Evolutionary conservation across 345 rosid species (phyloP), one percentile per base, ranked within the genome.

Genomic region (Eucalyptus sp.): DNA sequence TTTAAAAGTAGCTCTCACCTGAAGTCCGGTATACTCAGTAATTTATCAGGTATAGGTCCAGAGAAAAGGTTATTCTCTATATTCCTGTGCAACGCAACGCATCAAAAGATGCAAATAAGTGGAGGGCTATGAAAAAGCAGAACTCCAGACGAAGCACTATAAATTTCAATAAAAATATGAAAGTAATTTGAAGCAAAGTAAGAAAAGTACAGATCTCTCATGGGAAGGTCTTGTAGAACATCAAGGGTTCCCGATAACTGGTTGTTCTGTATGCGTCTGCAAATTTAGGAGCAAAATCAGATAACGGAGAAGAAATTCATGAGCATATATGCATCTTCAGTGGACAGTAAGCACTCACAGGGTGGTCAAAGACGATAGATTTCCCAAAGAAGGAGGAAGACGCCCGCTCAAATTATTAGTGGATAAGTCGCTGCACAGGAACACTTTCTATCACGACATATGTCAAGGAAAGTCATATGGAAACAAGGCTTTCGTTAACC

Each of bases 191-290:
- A 87, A 87, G 49, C 49, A 89, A 44, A 89, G 90, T 90, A 89
- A 92, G 92, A 91, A 91, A 86, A 79, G 86, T 96, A 98, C 99
- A 98, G 89, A 93, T 98, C 96, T 92, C 86, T 92, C 91, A 98
- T 93, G 62, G 97, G 96, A 93, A 96, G 99, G 92, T 94, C 95
- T 92, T 96, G 95, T 86, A 97, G 94, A 90, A 96, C 96, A 92
- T 95, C 96, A 80, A 98, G 94, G 50, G 96, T 92, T 88, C 99
- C 99, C 7, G 99, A 96, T 81, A 98, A 90, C 88, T 93, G 96
- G 93, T 98, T 98, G 91, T 91, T 91, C 96, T 98, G 99, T 95
- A 97, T 92, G 91, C 56, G 98, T 87, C 99, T 98, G 98, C 90
- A 89, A 90, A 90, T 86, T 66, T 29, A 93, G 89, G 86, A 89